A percentile compares a stretch with the other conserved stretches of the same genome.
phyloP scores from a whole-genome alignment of 345 rosid genomes.

The Turnera subulata region DNA sequence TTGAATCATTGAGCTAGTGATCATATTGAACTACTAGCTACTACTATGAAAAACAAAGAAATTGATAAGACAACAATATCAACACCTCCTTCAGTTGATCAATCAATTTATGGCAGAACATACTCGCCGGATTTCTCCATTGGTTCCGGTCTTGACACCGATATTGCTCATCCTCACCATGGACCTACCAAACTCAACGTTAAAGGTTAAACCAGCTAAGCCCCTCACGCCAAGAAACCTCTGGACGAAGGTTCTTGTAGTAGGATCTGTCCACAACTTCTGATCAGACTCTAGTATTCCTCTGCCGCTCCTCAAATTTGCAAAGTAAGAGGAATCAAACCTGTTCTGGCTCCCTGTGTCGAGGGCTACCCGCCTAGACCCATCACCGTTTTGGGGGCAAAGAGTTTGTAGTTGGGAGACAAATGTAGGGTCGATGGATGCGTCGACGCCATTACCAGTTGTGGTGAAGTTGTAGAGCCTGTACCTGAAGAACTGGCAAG shows the following conservation, averaged over 20 bases:
- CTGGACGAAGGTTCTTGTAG: constrained; percentile 35
- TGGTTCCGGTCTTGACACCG: constrained; percentile 31
- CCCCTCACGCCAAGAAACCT: constrained; percentile 23
- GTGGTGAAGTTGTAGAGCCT: constrained; percentile 45
- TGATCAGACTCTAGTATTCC: constrained; percentile 58
- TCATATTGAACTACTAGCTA: no score
- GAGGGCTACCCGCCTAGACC: constrained; percentile 28
- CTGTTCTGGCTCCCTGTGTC: constrained; percentile 40
- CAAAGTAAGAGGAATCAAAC: constrained; percentile 47
- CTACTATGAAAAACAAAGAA: no score
- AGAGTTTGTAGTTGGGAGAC: constrained; percentile 39
- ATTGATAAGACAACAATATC: no score
- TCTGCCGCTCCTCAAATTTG: constrained; percentile 39
- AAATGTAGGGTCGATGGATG: constrained; percentile 36
- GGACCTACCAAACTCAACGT: constrained; percentile 26
- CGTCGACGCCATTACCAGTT: constrained; percentile 31
- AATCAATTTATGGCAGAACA: constrained; percentile 32
- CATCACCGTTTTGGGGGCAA: constrained; percentile 49
- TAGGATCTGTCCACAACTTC: constrained; percentile 36
- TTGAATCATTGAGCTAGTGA: no score
- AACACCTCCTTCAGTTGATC: background rate
- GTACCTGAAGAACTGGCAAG: constrained; percentile 41
- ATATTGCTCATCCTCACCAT: constrained; percentile 39
- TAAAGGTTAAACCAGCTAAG: constrained; percentile 7
- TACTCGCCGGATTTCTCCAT: constrained; percentile 35